phyloP scores from a whole-genome alignment of 2,329 filamentous ascomycete genomes.

The Phialophora tarda region DNA sequence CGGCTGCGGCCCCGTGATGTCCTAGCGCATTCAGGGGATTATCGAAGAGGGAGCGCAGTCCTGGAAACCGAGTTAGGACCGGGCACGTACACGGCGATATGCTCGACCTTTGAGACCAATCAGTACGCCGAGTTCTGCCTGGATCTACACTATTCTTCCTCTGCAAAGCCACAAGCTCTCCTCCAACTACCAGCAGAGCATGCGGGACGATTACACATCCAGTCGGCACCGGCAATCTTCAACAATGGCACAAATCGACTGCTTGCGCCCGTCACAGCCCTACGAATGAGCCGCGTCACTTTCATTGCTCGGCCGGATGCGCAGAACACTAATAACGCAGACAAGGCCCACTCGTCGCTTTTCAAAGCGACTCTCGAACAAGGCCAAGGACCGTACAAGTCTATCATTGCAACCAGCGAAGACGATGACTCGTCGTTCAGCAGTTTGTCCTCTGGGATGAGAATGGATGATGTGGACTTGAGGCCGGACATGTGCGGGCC shows the following conservation, averaged over 20 bases:
- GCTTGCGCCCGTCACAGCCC: constrained; percentile 57
- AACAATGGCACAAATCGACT: constrained; percentile 58
- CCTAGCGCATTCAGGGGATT: constrained; percentile 83
- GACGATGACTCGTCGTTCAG: constrained; percentile 73
- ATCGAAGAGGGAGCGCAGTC: constrained; percentile 77
- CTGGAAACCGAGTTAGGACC: constrained; percentile 68
- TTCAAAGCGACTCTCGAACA: constrained; percentile 75
- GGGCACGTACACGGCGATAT: constrained; percentile 66
- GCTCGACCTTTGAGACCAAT: constrained; percentile 38
- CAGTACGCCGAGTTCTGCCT: constrained; percentile 75
- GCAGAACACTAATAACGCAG: constrained; percentile 22
- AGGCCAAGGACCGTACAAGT: constrained; percentile 72
- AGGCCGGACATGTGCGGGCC: constrained; percentile 62
- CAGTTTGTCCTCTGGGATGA: constrained; percentile 69
- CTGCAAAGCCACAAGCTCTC: constrained; percentile 44
- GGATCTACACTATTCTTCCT: constrained; percentile 65
- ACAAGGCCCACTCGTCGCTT: constrained; percentile 46
- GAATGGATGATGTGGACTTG: constrained; percentile 76
- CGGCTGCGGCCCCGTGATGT: constrained; percentile 75
- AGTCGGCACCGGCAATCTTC: constrained; percentile 62
- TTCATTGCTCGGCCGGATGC: constrained; percentile 59
- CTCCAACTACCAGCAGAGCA: constrained; percentile 68
- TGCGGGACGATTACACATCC: constrained; percentile 72
- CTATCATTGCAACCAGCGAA: constrained; percentile 60
- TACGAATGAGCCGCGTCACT: constrained; percentile 66